Percentiles rank a stretch among this genome's conserved stretches.
These are phyloP conservation scores for Paramarasmius palmivorus DNA, from an alignment of 1,284 basidiomycete species.

Conservation along the genomic window DNA sequence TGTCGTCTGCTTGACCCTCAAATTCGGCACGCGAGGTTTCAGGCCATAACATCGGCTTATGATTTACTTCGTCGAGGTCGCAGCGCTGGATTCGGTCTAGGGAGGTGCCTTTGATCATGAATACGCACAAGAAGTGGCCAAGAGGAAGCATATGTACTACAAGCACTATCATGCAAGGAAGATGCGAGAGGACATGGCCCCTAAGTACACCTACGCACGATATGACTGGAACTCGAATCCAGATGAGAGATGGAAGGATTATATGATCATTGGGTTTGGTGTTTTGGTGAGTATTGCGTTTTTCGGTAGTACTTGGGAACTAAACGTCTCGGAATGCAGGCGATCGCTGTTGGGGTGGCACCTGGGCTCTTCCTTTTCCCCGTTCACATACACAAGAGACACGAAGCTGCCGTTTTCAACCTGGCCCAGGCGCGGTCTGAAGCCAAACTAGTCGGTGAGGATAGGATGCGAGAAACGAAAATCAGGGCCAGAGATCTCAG, in stretches of 20 bases:
- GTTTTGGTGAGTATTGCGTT: constrained; percentile 31
- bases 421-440: constrained; percentile 30
- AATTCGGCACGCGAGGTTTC: constrained; percentile 46
- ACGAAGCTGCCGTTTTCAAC: constrained; percentile 29
- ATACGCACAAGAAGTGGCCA: constrained; percentile 39
- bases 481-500: constrained; percentile 11
- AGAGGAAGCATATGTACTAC: constrained; percentile 28
- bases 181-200: constrained; percentile 1
- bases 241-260: constrained; percentile 39
- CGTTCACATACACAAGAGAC: constrained; percentile 24
- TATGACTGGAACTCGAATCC: constrained; percentile 27
- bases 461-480: constrained; percentile 14
- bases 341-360: constrained; percentile 22
- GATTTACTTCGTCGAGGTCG: constrained; percentile 36
- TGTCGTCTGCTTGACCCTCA: constrained; percentile 31
- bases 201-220: constrained; percentile 8
- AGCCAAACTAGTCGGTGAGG: constrained; percentile 23
- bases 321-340: not conserved
- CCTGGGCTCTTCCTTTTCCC: constrained; percentile 31
- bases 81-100: constrained; percentile 1
- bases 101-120: constrained; percentile 23
- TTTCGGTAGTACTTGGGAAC: not conserved
- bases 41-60: constrained; percentile 50
- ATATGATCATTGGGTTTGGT: constrained; percentile 38
- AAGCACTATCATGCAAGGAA: constrained; percentile 16